Base-by-base conservation (phyloP, 2,329 filamentous ascomycete genomes). In the Dactylella cylindrospora region DNA sequence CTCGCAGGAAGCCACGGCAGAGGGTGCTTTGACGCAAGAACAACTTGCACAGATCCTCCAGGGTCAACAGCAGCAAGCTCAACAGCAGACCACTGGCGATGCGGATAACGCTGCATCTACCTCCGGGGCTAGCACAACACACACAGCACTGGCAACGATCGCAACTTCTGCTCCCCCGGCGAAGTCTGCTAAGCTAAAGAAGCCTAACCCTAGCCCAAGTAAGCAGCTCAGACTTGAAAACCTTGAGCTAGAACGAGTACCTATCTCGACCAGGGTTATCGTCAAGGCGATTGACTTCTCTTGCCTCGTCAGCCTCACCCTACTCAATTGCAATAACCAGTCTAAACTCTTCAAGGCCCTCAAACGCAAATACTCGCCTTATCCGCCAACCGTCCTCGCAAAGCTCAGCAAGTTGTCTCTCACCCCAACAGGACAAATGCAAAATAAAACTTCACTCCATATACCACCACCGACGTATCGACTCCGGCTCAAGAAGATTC, bases 261-360 rank as follows among this genome's bases (percentile, higher is more conserved):
- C 81, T 0, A 73, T 93, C n/a, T 89, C 84, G 1, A 78, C 88
- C 33, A 77, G 82, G 6, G 81, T 88, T n/a, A 77, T 89, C 50
- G 78, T 82, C 39, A 80, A 80, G 61, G 84, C 81, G 1, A 78
- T 93, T 33, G 86, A 93, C 72, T 93, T 86, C 86, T 81, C 82
- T 1, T 76, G 79, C 7, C 72, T 93, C 46, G 86, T 83, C 2
- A 85, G 77, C 12, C 73, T 93, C 44, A 91, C 88, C 0, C 78
- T 93, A 15, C 79, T 93, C 38, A 78, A 84, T 64, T 93, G 88
- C 70, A 76, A 78, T 26, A 81, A 86, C 46, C 83, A 89, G 68
- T 86, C 90, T 60, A 79, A 80, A 53, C 76, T 93, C 1, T 93
- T 87, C 87, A 84, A 83, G 68, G 79, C 83, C 46, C 76, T 93